A percentile compares a stretch with the other conserved stretches of the same genome.
These are phyloP conservation scores for Botrytis sinoallii DNA, from an alignment of 2,329 filamentous ascomycete species.

Conservation along the genomic window DNA sequence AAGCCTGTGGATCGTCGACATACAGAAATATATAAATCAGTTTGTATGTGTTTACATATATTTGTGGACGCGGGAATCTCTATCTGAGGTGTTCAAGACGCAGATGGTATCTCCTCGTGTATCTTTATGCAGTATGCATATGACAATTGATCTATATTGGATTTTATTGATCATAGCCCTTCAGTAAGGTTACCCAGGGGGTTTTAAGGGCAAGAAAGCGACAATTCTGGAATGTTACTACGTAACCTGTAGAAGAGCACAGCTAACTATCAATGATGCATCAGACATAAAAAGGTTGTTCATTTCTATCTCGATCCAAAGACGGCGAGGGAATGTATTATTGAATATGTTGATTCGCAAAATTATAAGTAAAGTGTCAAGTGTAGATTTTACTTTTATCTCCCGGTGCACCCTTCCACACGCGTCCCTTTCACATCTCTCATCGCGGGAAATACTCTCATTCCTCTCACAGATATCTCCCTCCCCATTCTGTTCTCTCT, in stretches of 20 bases:
- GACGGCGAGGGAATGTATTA: neutral
- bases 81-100: neutral
- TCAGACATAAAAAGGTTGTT: too few relatives aligned
- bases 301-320: neutral
- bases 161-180: neutral
- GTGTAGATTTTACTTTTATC: neutral
- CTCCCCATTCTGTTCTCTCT: neutral
- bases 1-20: neutral
- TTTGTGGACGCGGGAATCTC: neutral
- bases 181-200: neutral
- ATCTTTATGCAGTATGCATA: neutral
- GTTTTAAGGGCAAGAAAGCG: accelerated
- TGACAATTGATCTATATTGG: neutral
- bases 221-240: neutral
- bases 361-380: neutral
- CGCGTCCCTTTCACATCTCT: accelerated
- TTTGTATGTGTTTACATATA: neutral
- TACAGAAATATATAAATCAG: neutral
- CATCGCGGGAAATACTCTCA: neutral
- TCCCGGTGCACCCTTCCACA: neutral
- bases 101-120: neutral
- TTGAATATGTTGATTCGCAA: too few relatives aligned
- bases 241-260: too few relatives aligned
- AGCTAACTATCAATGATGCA: too few relatives aligned
- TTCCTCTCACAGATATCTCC: neutral